Conservation (phyloP, 257 asterid species). For the Rauvolfia tetraphylla region DNA sequence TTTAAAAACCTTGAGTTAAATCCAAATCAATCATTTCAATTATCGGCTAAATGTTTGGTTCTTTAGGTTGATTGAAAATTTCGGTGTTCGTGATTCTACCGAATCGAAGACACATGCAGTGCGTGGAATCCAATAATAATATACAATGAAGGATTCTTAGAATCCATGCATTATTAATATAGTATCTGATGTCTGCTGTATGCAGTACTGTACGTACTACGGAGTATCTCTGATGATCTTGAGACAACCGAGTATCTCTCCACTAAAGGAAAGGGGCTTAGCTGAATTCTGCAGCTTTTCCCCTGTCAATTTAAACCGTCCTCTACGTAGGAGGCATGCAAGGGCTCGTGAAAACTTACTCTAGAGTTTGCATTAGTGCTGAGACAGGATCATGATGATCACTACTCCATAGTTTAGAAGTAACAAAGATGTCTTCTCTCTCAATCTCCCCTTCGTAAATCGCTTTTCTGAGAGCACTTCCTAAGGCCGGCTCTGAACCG, state of each 20-base stretch:
- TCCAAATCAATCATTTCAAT: too few relatives aligned
- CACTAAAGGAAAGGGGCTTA: too few relatives aligned
- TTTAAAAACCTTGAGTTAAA: neutral
- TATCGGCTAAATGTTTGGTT: neutral
- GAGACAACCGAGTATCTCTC: too few relatives aligned
- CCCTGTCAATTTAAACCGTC: too few relatives aligned
- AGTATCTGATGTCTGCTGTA: too few relatives aligned
- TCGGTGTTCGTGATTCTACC: too few relatives aligned
- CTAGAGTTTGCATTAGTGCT: slow-evolving; percentile 60
- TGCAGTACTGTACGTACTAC: too few relatives aligned
- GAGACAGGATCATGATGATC: slow-evolving; percentile 81
- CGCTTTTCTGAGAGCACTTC: slow-evolving; percentile 56
- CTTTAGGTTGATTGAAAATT: too few relatives aligned
- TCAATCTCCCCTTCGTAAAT: slow-evolving; percentile 36
- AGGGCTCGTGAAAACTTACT: slow-evolving; percentile 30
- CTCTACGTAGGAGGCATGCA: slow-evolving; percentile 6
- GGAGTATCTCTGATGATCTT: too few relatives aligned
- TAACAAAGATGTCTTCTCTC: slow-evolving; percentile 58
- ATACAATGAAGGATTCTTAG: neutral
- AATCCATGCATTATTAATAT: too few relatives aligned
- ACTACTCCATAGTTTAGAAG: slow-evolving; percentile 78
- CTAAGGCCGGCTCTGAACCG: slow-evolving; percentile 73
- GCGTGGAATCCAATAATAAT: neutral
- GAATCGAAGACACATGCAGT: neutral
- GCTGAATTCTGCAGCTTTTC: too few relatives aligned